Base-by-base conservation (phyloP, 305 asterid genomes). In the Fraxinus platypoda region DNA sequence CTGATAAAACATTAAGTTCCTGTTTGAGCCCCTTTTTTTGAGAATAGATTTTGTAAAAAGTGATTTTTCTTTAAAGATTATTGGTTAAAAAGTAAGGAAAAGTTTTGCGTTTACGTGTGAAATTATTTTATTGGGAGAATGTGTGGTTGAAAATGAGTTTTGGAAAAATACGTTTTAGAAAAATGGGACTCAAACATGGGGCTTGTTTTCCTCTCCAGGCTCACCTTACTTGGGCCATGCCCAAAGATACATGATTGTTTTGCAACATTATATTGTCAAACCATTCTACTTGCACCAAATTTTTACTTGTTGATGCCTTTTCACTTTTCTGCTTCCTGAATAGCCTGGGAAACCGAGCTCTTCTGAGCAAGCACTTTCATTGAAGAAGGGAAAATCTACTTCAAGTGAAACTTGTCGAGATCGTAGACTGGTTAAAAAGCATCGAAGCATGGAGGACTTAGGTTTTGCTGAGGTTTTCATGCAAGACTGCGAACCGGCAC, bases 381-480 rank as follows among this genome's bases (percentile, higher is more conserved):
- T 31, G 88, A 86, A 80, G 77, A 92, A 91, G 83, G 75, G 93
- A 76, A 84, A 80, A 78, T 76, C 85, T 52, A 82, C 80, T 76
- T 75, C 86, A 73, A 79, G 88, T 78, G 90, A 85, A 84, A 68
- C 86, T 76, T 28, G 75, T 78, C 88, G 82, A 84, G 82, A 90
- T 75, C 90, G 88, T 81, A 88, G 90, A 85, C 88, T 91, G 83
- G 93, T 87, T 82, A 92, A 91, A 84, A 92, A 86, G 85, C 90
- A 86, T 4, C 75, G 6, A 73, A 78, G 38, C 81, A 35, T 72
- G 86, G 90, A 83, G 49, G 84, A 82, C 78, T 84, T 83, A 81
- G 80, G 84, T 43, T 82, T 84, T 84, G 77, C 81, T 78, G 84
- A 88, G 73, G 88, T 89, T 81, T 79, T 88, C 59, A 92, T 82